phyloP scores from a whole-genome alignment of 192 early-diverging fungal genomes.

The Podila minutissima region DNA sequence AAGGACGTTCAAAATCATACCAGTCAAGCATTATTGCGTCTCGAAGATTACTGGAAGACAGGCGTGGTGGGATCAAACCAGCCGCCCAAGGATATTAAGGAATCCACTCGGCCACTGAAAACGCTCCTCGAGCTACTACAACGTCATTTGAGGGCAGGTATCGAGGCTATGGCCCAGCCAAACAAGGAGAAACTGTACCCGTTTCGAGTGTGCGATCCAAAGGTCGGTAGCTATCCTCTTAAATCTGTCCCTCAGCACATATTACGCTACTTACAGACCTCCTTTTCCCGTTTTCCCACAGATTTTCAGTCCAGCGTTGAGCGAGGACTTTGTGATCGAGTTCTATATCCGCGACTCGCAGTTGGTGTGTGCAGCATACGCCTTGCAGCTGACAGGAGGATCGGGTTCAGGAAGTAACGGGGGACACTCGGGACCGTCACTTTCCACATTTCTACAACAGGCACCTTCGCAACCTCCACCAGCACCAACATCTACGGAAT shows the following conservation, averaged over 20 bases:
- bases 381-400: slow-evolving; percentile 36
- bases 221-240: slow-evolving; percentile 12
- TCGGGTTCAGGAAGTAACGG: slow-evolving; percentile 5
- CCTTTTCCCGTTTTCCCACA: not conserved
- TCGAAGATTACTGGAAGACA: slow-evolving; percentile 37
- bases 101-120: slow-evolving; percentile 17
- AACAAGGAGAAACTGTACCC: slow-evolving; percentile 43
- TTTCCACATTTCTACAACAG: slow-evolving; percentile 23
- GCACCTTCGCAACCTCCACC: slow-evolving; percentile 4
- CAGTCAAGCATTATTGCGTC: slow-evolving; percentile 12
- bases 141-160: slow-evolving; percentile 33
- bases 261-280: not conserved
- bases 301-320: slow-evolving; percentile 50
- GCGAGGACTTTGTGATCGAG: slow-evolving; percentile 48
- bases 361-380: slow-evolving; percentile 47
- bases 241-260: not conserved
- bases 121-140: slow-evolving; percentile 27
- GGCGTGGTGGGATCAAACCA: too few relatives aligned
- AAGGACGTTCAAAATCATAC: slow-evolving; percentile 45
- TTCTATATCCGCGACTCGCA: slow-evolving; percentile 42
- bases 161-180: slow-evolving; percentile 44
- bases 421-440: not conserved
- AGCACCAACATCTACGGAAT: not conserved
- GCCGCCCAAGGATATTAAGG: slow-evolving; percentile 15
- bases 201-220: slow-evolving; percentile 44